Base-by-base conservation (phyloP, 345 rosid species). In the Gossypium australe region DNA sequence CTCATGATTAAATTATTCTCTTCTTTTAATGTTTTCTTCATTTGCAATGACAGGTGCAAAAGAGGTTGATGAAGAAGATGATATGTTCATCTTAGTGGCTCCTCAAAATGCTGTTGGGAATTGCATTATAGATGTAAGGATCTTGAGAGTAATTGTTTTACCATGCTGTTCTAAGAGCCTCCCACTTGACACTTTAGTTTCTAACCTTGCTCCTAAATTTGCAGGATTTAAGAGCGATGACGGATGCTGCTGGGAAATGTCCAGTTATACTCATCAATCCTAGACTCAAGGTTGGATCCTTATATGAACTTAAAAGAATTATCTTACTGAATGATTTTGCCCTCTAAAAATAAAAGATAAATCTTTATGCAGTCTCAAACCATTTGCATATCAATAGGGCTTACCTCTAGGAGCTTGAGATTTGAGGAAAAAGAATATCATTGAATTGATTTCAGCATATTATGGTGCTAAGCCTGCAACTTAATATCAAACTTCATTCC, bases 91-190 rank as follows among this genome's bases (percentile, higher is more conserved):
- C 80, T 85, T 92, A 82, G 91, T 92, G 74, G 97, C 97, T 83
- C 98, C 98, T 59, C 97, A 94, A 83, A 94, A 94, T 79, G 98
- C 95, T 7, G 92, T 94, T 57, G 98, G 98, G 44, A 94, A 94
- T 70, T 94, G 98, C 73, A 94, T 94, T 59, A 92, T 92, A 67
- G 93, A 88, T 75, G 97, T 94, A 85, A 88, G 88, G 73, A 79
- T 62, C 75, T 79, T 20, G 57, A 17, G 63, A 20, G 55, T 11
- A 64, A 75, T 20, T 34, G 51, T 70, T 72, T 69, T 9, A n/a
- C 69, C 13, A 3, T 22, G 48, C 58, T 70, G 25, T 61, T 27
- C 55, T 61, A 7, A 49, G 52, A 47, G 48, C 44, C 48, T 62
- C 52, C 9, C 13, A 29, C 27, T 20, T 41, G 29, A 14, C 64